Conservation (phyloP, 1,284 basidiomycete genomes). For the Ustilago cynodontis region DNA sequence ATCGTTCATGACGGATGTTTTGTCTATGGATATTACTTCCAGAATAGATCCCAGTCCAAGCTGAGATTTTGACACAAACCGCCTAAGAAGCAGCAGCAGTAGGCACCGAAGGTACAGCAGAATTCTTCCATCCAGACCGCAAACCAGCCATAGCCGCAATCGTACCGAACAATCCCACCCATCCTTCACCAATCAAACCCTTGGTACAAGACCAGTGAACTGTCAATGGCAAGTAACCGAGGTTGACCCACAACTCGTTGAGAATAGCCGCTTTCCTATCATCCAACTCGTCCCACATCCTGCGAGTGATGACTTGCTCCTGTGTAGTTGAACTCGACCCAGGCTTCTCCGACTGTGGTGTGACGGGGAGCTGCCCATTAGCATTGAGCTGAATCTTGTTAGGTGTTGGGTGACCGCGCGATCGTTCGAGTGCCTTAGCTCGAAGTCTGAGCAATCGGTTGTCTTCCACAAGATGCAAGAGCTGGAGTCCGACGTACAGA, state of each 20-base stretch:
- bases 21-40: not conserved
- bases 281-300: slow-evolving; percentile 66
- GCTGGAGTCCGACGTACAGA: slow-evolving; percentile 67
- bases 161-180: slow-evolving; percentile 68
- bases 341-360: slow-evolving; percentile 34
- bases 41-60: not conserved
- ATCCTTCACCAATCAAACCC: slow-evolving; percentile 62
- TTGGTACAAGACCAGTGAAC: slow-evolving; percentile 77
- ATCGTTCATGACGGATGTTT: no score
- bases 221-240: slow-evolving; percentile 82
- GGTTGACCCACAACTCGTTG: slow-evolving; percentile 80
- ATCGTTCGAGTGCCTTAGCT: slow-evolving; percentile 64
- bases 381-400: slow-evolving; percentile 41
- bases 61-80: not conserved
- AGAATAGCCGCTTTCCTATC: slow-evolving; percentile 78
- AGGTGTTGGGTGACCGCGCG: slow-evolving; percentile 63
- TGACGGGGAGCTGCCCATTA: slow-evolving; percentile 14
- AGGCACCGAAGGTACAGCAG: slow-evolving; percentile 41
- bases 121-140: slow-evolving; percentile 62
- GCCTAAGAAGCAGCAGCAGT: slow-evolving; percentile 15
- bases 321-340: slow-evolving; percentile 22
- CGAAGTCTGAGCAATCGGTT: slow-evolving; percentile 66
- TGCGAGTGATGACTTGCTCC: slow-evolving; percentile 62
- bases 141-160: slow-evolving; percentile 65
- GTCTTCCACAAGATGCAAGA: slow-evolving; percentile 68